Evolutionary conservation across 805 yeast genomes (phyloP), one percentile per base, ranked within the genome.

Genomic region (Candida vaughaniae): DNA sequence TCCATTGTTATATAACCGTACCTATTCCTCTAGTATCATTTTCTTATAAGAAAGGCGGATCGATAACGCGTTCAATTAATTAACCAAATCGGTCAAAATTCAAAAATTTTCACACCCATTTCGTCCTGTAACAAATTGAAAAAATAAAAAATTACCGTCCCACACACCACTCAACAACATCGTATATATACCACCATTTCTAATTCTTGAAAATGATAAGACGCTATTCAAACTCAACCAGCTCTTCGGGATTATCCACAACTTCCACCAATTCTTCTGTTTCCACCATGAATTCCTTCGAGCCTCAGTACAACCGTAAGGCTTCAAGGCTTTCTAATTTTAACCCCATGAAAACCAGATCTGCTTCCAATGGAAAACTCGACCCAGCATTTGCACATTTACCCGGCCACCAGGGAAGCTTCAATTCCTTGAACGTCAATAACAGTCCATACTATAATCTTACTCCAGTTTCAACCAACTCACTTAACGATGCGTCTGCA

Each of bases 311-410:
- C 3, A 20, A 35, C 10, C 37, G 46, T 9, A 47, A 45, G 22
- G 30, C 47, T 1, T 37, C 47, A 8, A 25, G 51, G 25, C 31
- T 47, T 18, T 45, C 48, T 1, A 45, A 45, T 25, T 38, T 47
- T 33, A 45, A 45, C 32, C 47, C 48, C 22, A 42, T 45, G 29
- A 47, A 45, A 25, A 25, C 16, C 12, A 35, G 43, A 36, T 18
- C 25, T 15, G 22, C 25, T 6, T 28, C 34, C 16, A 17, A 18
- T 17, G n/a, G 22, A 15, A 27, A 16, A 18, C 18, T 14, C 4
- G 22, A n/a, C n/a, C 12, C 38, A 8, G 11, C 38, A 25, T 7
- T 4, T 6, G 15, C 5, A 10, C 25, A 6, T 10, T 25, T 12
- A 8, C 15, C 6, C 7, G 15, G 15, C 6, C 36, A 18, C 35